A percentile compares a stretch with the other conserved stretches of the same genome.
Conservation (phyloP, 2,329 filamentous ascomycete genomes). For the Rhynchosporium graminicola region DNA sequence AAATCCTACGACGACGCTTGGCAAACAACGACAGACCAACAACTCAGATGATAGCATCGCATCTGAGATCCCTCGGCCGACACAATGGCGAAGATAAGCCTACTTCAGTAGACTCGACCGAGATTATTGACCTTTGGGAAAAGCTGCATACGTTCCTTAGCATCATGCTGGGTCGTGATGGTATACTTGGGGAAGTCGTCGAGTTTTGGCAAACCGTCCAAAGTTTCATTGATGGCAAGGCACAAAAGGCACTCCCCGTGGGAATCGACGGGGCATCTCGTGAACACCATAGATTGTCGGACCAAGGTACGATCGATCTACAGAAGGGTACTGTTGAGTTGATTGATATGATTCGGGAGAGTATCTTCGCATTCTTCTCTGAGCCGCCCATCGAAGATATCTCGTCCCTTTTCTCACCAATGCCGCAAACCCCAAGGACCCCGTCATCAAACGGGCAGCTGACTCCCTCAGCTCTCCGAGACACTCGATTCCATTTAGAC, state of each 20-base stretch:
- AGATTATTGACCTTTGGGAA: slow-evolving; percentile 91
- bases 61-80: slow-evolving; percentile 72
- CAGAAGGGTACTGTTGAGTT: slow-evolving; percentile 79
- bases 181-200: slow-evolving; percentile 83
- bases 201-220: slow-evolving; percentile 94
- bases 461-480: slow-evolving; percentile 60
- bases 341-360: slow-evolving; percentile 79
- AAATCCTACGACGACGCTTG: slow-evolving; percentile 81
- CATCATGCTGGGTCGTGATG: slow-evolving; percentile 73
- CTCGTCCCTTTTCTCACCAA: slow-evolving; percentile 80
- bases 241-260: slow-evolving; percentile 75
- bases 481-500: slow-evolving; percentile 80
- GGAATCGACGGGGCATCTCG: slow-evolving; percentile 82
- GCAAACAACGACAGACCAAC: slow-evolving; percentile 73
- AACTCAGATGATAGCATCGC: slow-evolving; percentile 67
- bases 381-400: slow-evolving; percentile 90
- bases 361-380: slow-evolving; percentile 78
- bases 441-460: slow-evolving; percentile 48
- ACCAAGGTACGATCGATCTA: slow-evolving; percentile 69
- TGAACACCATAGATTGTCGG: slow-evolving; percentile 76
- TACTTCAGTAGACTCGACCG: slow-evolving; percentile 71
- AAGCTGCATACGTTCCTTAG: slow-evolving; percentile 75
- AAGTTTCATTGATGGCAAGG: slow-evolving; percentile 84
- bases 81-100: slow-evolving; percentile 63
- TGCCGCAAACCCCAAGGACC: slow-evolving; percentile 68